Conservation (phyloP, 2,329 filamentous ascomycete genomes). For the Conoideocrella luteorostrata region DNA sequence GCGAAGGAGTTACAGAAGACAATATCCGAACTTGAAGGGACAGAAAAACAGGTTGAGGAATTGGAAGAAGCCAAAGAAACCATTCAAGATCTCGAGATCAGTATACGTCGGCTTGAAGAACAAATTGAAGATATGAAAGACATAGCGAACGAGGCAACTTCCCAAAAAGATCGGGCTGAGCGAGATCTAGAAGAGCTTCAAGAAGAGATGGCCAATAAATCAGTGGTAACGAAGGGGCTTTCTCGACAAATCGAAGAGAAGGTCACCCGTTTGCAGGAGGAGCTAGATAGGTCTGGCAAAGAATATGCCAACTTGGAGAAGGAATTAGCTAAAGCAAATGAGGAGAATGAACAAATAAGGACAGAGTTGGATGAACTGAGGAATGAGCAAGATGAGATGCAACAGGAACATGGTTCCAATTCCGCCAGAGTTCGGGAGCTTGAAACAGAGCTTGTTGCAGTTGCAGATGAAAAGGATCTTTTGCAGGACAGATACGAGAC, state of each 20-base stretch:
- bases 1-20: conserved; percentile 49
- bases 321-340: conserved; percentile 38
- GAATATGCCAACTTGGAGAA: conserved; percentile 47
- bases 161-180: conserved; percentile 52
- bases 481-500: conserved; percentile 64
- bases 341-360: conserved; percentile 40
- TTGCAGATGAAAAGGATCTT: conserved; percentile 60
- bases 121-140: conserved; percentile 50
- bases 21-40: conserved; percentile 50
- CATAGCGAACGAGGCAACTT: conserved; percentile 45
- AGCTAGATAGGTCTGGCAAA: conserved; percentile 49
- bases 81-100: conserved; percentile 52
- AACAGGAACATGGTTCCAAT: conserved; percentile 27
- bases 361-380: conserved; percentile 36
- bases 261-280: conserved; percentile 57
- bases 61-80: conserved; percentile 51
- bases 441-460: conserved; percentile 52
- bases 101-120: conserved; percentile 46
- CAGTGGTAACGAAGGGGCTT: conserved; percentile 66
- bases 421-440: conserved; percentile 47
- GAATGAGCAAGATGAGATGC: conserved; percentile 23
- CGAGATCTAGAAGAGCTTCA: conserved; percentile 59
- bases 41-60: conserved; percentile 43
- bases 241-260: conserved; percentile 72
- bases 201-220: conserved; percentile 74